Evolutionary conservation across 1,284 basidiomycete genomes (phyloP), one percentile per base, ranked within the genome.

Genomic region (Ganoderma boninense): DNA sequence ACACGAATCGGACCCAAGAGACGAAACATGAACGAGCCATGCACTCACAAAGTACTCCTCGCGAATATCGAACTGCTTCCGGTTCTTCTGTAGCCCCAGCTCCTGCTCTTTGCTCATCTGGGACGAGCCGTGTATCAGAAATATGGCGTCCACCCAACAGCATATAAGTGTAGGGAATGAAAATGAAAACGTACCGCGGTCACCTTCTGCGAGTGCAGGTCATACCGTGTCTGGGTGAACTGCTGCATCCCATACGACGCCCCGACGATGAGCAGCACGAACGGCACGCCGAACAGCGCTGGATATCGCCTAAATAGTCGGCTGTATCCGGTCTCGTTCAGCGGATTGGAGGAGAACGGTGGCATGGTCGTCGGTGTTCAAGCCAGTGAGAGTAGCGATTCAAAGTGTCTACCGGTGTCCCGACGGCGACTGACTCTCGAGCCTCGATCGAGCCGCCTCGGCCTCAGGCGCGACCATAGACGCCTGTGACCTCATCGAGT

Each of bases 11-110:
- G 38, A 8, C 38, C 38, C 38, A 40, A 40, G 8, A 11, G 38
- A 40, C 38, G 38, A 11, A 11, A 68, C 4, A 26, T 5, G 23
- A 13, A 60, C 59, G 32, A 14, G 4, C 11, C 64, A 5, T 23
- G 42, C 26, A 90, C 95, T 81, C 83, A 97, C 96, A 79, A 93
- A 99, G 82, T 99, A 99, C 80, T 98, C 97, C 81, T 98, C 97
- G 63, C 95, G 84, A 32, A 98, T 93, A 80, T 99, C 97, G 70
- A 99, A 91, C 84, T 91, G 93, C 83, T 94, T 95, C 80, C 95
- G 87, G 62, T 92, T 89, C 82, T 88, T 91, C 74, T 91, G 88
- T 81, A 98, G 87, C 4, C 92, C 89, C 59, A 98, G 84, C 76
- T 95, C 94, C 76, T 98, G 92, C 80, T 98, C 94, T 77, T 92